Evolutionary conservation across 2,329 filamentous ascomycete genomes (phyloP), one percentile per base, ranked within the genome.

Genomic region (Lecanicillium sp.): DNA sequence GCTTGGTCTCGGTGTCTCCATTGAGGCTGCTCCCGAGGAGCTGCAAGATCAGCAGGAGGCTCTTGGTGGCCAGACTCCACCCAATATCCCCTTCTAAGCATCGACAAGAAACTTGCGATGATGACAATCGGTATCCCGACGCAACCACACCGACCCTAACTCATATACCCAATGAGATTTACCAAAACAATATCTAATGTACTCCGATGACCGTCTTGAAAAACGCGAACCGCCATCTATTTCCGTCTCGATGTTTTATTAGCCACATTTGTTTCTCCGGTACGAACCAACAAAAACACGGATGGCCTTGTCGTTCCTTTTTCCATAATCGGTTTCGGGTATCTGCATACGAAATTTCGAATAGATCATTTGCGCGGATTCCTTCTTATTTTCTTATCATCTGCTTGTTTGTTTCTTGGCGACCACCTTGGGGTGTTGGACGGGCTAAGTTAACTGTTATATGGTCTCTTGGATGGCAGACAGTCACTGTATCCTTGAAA

Each of bases 1-100:
- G 74, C 78, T 96, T 52, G 92, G 92, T 51, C 75, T 98, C 48
- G 88, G 87, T 45, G 86, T 98, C 52, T 94, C 89, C 34, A 86
- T 95, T 50, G 88, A 95, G 70, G 78, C 85, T 37, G 80, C 80
- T 36, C 76, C 80, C 40, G 88, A 94, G 61, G 87, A 94, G 60
- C 69, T 94, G 50, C 85, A 92, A 72, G 83, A 89, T 62, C 83
- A 88, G 65, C 83, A 88, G 62, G 83, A 87, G 60, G 59, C 63
- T 44, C 53, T 73, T 35, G 72, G 71, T 42, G 62, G 66, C 41
- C 70, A 74, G 51, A 48, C 55, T 36, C 56, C 60, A 36, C 62
- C 72, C 47, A 78, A 75, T 63, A 80, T 83, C 56, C 78, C 79
- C 49, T 83, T 83, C 59, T 83, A 81, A 71, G 40, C 35, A 11